These are phyloP conservation scores for Phytopythium ostracodes DNA, from an alignment of 352 stramenopile genomes.

Conservation along the genomic window DNA sequence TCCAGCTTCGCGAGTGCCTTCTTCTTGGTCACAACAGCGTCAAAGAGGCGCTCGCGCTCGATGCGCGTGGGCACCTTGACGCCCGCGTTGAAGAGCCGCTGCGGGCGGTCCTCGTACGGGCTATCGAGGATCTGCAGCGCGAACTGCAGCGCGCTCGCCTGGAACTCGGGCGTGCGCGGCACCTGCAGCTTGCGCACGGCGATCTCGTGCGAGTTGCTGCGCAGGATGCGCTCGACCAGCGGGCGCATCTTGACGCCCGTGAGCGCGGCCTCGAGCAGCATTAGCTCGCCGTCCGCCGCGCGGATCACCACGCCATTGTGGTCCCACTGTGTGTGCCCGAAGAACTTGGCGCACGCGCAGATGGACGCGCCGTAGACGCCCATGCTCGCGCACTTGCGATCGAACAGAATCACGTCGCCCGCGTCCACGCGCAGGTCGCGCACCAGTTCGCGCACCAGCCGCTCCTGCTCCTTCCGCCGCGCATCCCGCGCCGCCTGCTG, in stretches of 20 bases:
- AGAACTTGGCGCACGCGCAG: slow-evolving; percentile 77
- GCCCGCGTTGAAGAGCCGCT: slow-evolving; percentile 75
- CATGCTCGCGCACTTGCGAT: slow-evolving; percentile 75
- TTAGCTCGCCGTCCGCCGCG: slow-evolving; percentile 37
- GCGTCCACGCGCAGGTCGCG: slow-evolving; percentile 56
- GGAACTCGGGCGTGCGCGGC: slow-evolving; percentile 53
- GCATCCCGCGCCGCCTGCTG: not conserved
- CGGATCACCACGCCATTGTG: slow-evolving; percentile 82
- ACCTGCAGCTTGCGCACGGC: slow-evolving; percentile 75
- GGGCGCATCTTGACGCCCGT: slow-evolving; percentile 82
- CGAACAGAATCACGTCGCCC: slow-evolving; percentile 79
- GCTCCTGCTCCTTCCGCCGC: slow-evolving; percentile 10
- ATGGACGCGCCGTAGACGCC: slow-evolving; percentile 73
- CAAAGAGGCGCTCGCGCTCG: slow-evolving; percentile 73
- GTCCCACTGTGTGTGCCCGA: slow-evolving; percentile 80
- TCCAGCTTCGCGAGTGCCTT: slow-evolving; percentile 61
- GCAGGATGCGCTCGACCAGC: slow-evolving; percentile 69
- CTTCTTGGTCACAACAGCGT: slow-evolving; percentile 56
- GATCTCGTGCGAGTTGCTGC: slow-evolving; percentile 65
- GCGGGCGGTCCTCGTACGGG: slow-evolving; percentile 75
- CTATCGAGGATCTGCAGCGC: slow-evolving; percentile 52
- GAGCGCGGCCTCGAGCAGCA: slow-evolving; percentile 71
- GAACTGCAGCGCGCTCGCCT: slow-evolving; percentile 51
- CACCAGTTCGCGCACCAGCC: slow-evolving; percentile 44
- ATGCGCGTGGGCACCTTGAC: slow-evolving; percentile 63